phyloP scores from a whole-genome alignment of 2,329 filamentous ascomycete genomes.

The Aquanectria penicillioides region DNA sequence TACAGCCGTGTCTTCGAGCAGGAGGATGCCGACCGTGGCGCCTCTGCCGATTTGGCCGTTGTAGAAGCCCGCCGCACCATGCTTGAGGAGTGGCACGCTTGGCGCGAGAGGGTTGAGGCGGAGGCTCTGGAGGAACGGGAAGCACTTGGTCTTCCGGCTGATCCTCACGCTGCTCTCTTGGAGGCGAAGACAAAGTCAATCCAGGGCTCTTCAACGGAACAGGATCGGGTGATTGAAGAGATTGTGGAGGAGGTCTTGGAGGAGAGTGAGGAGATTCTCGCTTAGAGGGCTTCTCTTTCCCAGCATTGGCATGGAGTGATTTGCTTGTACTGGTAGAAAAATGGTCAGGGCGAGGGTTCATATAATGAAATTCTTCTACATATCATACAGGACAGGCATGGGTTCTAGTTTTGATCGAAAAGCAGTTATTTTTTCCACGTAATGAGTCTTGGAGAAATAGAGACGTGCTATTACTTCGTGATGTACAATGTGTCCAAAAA shows the following conservation, averaged over 20 bases:
- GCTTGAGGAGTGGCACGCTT: slow-evolving; percentile 89
- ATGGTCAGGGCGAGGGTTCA: slow-evolving; percentile 45
- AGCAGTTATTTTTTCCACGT: slow-evolving; percentile 19
- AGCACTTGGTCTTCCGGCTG: slow-evolving; percentile 71
- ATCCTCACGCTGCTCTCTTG: slow-evolving; percentile 71
- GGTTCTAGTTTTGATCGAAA: slow-evolving; percentile 33
- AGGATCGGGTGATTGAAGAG: slow-evolving; percentile 87
- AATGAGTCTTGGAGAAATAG: not conserved
- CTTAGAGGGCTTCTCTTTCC: slow-evolving; percentile 44
- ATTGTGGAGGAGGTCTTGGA: slow-evolving; percentile 85
- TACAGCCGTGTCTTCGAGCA: slow-evolving; percentile 96
- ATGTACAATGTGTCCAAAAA: no score
- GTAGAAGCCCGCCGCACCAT: slow-evolving; percentile 85
- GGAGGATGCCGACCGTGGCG: slow-evolving; percentile 92
- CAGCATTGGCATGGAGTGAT: slow-evolving; percentile 43
- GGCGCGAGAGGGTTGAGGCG: slow-evolving; percentile 78
- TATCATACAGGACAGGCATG: slow-evolving; percentile 25
- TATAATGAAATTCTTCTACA: slow-evolving; percentile 47
- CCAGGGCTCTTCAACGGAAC: slow-evolving; percentile 66
- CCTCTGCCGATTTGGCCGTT: slow-evolving; percentile 92
- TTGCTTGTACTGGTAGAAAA: slow-evolving; percentile 49
- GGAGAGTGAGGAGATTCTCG: slow-evolving; percentile 83
- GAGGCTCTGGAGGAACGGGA: slow-evolving; percentile 78
- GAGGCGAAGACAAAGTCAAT: slow-evolving; percentile 64
- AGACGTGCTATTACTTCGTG: no score